Conservation (phyloP, 2,329 filamentous ascomycete species). For the Paracoccidioides lutzii region DNA sequence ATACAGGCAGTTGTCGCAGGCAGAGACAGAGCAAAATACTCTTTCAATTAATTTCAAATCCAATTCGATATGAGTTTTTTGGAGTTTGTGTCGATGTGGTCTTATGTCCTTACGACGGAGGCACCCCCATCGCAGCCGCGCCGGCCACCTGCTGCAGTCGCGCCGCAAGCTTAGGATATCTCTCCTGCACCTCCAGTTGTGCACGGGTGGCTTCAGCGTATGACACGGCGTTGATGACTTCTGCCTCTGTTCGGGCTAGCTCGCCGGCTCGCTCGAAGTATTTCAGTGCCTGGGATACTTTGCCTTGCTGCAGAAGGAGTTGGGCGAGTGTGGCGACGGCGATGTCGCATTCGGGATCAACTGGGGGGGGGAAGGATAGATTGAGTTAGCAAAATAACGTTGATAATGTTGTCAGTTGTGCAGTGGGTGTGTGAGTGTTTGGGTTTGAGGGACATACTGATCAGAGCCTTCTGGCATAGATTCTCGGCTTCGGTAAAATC, state of each 20-base stretch:
- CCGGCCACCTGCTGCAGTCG: slow-evolving; percentile 53
- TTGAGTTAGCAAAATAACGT: slow-evolving; percentile 22
- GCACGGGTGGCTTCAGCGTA: slow-evolving; percentile 96
- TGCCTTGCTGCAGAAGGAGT: slow-evolving; percentile 91
- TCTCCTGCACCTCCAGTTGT: slow-evolving; percentile 82
- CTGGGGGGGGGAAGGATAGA: slow-evolving; percentile 34
- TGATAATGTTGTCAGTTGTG: not conserved
- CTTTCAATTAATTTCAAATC: no score
- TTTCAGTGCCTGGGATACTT: slow-evolving; percentile 84
- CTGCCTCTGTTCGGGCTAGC: slow-evolving; percentile 82
- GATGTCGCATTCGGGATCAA: slow-evolving; percentile 97
- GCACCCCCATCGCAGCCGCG: slow-evolving; percentile 24
- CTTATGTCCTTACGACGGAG: slow-evolving; percentile 9
- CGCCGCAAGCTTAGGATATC: slow-evolving; percentile 66
- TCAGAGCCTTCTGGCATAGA: slow-evolving; percentile 91
- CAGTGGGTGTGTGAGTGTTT: not conserved
- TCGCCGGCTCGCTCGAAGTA: slow-evolving; percentile 97
- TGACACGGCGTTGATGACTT: slow-evolving; percentile 90
- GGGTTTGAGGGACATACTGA: slow-evolving; percentile 53
- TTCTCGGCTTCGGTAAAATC: slow-evolving; percentile 92
- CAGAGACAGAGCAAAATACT: no score
- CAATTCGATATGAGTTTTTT: no score
- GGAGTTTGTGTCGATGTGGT: no score
- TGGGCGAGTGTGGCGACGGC: slow-evolving; percentile 98
- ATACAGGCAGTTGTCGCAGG: no score